Evolutionary conservation across 2,329 filamentous ascomycete species (phyloP).

Genomic region (Pyrenochaeta sp.): DNA sequence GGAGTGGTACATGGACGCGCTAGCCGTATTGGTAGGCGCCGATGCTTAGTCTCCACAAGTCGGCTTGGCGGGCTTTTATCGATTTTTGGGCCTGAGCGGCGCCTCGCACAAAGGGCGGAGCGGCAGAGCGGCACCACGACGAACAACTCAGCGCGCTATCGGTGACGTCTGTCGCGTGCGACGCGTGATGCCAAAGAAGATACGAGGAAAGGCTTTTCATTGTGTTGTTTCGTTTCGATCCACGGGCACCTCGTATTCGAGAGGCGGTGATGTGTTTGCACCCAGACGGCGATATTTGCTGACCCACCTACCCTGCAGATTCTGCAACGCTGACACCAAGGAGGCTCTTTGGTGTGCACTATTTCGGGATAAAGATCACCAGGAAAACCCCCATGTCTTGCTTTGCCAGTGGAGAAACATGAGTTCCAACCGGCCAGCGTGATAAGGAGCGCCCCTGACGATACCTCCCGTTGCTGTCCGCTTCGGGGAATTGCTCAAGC

Average conservation of each 20-base stretch:
- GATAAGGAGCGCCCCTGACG: slow-evolving; percentile 28
- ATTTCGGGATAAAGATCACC: slow-evolving; percentile 23
- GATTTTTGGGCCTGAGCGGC: slow-evolving; percentile 19
- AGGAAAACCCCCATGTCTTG: slow-evolving; percentile 16
- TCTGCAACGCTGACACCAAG: slow-evolving; percentile 29
- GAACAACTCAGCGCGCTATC: slow-evolving; percentile 3
- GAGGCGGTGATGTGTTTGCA: slow-evolving; percentile 14
- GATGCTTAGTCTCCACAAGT: slow-evolving; percentile 30
- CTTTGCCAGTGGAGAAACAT: slow-evolving; percentile 10
- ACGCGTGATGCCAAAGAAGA: slow-evolving; percentile 8
- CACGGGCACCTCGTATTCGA: slow-evolving; percentile 9
- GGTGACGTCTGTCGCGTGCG: slow-evolving; percentile 2
- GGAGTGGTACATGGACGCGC: slow-evolving; percentile 6
- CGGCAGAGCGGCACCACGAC: slow-evolving; percentile 11
- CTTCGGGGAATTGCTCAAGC: slow-evolving; percentile 8
- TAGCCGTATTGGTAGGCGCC: slow-evolving; percentile 18
- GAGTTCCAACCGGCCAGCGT: slow-evolving; percentile 16
- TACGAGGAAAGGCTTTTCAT: background rate
- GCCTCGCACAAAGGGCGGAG: slow-evolving; percentile 12
- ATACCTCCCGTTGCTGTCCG: slow-evolving; percentile 14
- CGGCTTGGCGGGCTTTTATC: slow-evolving; percentile 21
- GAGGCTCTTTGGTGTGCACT: slow-evolving; percentile 7
- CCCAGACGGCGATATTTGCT: slow-evolving; percentile 12
- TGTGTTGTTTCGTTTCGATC: slow-evolving; percentile 9
- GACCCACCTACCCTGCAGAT: slow-evolving; percentile 19